Evolutionary conservation across 2,329 filamentous ascomycete species (phyloP).

Genomic region (Elsinoe necatrix): DNA sequence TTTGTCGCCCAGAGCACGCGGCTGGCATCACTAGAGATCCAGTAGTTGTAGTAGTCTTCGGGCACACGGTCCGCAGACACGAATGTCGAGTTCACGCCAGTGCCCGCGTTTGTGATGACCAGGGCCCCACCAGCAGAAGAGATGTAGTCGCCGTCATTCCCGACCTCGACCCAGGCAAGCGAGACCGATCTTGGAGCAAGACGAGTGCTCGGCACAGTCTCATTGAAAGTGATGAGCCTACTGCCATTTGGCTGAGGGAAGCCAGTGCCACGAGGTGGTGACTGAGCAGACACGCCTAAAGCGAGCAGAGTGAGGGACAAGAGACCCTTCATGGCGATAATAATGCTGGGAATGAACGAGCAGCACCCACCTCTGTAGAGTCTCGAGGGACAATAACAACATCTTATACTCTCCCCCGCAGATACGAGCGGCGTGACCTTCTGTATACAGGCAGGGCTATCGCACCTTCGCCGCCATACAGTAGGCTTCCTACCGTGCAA

Average conservation of each 20-base stretch:
- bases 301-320: slow-evolving; percentile 2
- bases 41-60: slow-evolving; percentile 48
- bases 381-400: not conserved
- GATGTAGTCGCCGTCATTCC: slow-evolving; percentile 55
- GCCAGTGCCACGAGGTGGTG: slow-evolving; percentile 2
- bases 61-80: slow-evolving; percentile 52
- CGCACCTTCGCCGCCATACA: not conserved
- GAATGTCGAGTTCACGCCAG: slow-evolving; percentile 49
- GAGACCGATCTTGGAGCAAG: slow-evolving; percentile 42
- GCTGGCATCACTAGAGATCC: slow-evolving; percentile 52
- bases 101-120: slow-evolving; percentile 54
- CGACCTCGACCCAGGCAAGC: slow-evolving; percentile 51
- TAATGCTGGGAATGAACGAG: not conserved
- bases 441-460: slow-evolving; percentile 3
- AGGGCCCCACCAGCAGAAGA: slow-evolving; percentile 44
- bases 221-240: slow-evolving; percentile 52
- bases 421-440: slow-evolving; percentile 1
- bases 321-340: slow-evolving; percentile 2
- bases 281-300: not conserved
- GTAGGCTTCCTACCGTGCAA: not conserved
- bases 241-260: slow-evolving; percentile 36
- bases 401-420: not conserved
- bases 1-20: slow-evolving; percentile 56
- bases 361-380: not conserved
- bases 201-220: slow-evolving; percentile 44